Percentiles rank a stretch among this genome's conserved stretches.
These are phyloP conservation scores for Ceratobasidium sp. DNA, from an alignment of 1,284 basidiomycete genomes.

Conservation along the genomic window DNA sequence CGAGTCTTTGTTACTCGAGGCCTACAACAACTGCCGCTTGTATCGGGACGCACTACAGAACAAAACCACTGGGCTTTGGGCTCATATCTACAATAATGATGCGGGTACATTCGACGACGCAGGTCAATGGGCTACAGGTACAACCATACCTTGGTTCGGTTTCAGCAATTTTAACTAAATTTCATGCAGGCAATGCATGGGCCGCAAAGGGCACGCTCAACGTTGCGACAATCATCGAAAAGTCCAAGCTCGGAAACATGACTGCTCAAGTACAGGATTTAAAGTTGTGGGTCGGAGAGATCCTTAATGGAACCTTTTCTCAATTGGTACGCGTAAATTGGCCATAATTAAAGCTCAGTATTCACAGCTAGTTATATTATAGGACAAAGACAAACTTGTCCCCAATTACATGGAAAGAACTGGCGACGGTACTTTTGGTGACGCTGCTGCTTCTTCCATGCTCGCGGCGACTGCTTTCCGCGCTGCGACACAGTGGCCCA, in stretches of 20 bases:
- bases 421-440: slow-evolving; percentile 12
- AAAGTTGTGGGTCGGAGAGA: background rate
- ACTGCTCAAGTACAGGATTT: background rate
- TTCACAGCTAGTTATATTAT: background rate
- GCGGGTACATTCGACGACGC: background rate
- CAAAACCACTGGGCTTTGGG: background rate
- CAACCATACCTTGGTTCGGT: too few relatives aligned
- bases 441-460: slow-evolving; percentile 7
- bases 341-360: background rate
- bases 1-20: background rate
- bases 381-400: slow-evolving; percentile 18
- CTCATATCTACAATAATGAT: slow-evolving; percentile 1
- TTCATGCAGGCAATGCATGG: slow-evolving; percentile 17
- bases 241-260: background rate
- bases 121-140: slow-evolving; percentile 20
- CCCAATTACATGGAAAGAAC: slow-evolving; percentile 21
- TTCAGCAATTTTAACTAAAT: background rate
- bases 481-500: slow-evolving; percentile 19
- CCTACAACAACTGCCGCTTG: background rate
- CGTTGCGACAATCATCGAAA: slow-evolving; percentile 6
- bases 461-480: slow-evolving; percentile 15
- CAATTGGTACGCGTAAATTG: background rate
- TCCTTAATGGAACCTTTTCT: background rate
- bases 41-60: background rate
- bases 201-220: slow-evolving; percentile 22